Evolutionary conservation across 306 rosid species (phyloP), one percentile per base, ranked within the genome.

Genomic region (Trifolium fragiferum): DNA sequence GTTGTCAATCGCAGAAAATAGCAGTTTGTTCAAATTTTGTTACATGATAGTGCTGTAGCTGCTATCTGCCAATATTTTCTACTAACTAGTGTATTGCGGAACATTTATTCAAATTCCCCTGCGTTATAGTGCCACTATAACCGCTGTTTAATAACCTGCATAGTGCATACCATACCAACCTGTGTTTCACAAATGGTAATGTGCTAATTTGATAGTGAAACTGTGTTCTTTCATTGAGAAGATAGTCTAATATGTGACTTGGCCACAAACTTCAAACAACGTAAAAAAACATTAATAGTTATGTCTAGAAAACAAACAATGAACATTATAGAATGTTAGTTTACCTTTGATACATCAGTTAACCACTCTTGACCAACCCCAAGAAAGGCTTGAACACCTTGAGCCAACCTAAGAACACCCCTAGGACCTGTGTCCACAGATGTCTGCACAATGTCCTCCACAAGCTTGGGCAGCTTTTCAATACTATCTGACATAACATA

Each of bases 361-460:
- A 92, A 89, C 96, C 97, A 92, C 86, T 94, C 99, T 66, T 93
- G 87, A 73, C 99, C 93, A 58, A 94, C 97, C 12, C 95, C 97
- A 18, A 94, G 2, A 62, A 94, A 86, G 15, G 92, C 99, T 83
- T 90, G 97, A 80, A 94, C 80, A 18, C 95, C 97, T 82, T 94
- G 99, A 73, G 83, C 97, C 82, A 94, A 63, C 82, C 97, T 87
- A 23, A 92, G 37, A 57, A 89, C 90, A 50, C 97, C 99, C 47
- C 96, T 83, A 8, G 99, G 97, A 72, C 97, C 99, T 1, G 99
- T 94, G 66, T 81, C 69, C 38, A 91, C 53, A 37, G 99, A 90
- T 71, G 97, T 94, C 81, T 85, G 90, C 40, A 92, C 83, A 79
- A 94, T 92, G 82, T 94, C 99, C 80, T 94, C 99, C 76, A 94